Evolutionary conservation across 768 basidiomycete species (phyloP).

Genomic region (Coprinopsis sp.): DNA sequence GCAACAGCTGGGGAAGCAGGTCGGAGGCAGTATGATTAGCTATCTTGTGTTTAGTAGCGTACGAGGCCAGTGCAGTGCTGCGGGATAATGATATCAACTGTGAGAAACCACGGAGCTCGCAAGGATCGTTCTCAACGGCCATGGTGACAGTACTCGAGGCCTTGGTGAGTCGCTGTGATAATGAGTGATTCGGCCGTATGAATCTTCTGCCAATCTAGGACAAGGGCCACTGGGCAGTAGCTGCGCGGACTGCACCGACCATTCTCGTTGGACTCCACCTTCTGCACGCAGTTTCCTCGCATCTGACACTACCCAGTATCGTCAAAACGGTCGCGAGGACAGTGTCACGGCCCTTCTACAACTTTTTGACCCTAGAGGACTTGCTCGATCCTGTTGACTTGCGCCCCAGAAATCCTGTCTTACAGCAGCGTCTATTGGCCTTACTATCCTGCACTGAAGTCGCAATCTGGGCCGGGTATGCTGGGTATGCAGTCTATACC

Average conservation of each 20-base stretch:
- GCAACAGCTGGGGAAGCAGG: no score
- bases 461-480: constrained; percentile 38
- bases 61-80: neutral
- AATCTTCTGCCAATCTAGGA: no score
- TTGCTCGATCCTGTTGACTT: constrained; percentile 36
- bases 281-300: neutral
- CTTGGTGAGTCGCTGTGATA: neutral
- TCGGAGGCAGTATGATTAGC: no score
- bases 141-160: neutral
- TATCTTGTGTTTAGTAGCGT: no score
- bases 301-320: neutral
- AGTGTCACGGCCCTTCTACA: constrained; percentile 35
- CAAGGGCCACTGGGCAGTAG: no score
- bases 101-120: neutral
- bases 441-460: constrained; percentile 34
- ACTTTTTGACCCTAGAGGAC: constrained; percentile 50
- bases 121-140: neutral
- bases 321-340: neutral
- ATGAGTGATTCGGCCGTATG: no score
- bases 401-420: constrained; percentile 19
- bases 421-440: constrained; percentile 31
- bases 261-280: constrained; percentile 2
- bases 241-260: neutral
- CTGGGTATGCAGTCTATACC: constrained; percentile 31
- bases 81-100: no score